Evolutionary conservation across 75 land plant species (phyloP), one percentile per base, ranked within the genome.

Genomic region (Ceratopteris richardii): DNA sequence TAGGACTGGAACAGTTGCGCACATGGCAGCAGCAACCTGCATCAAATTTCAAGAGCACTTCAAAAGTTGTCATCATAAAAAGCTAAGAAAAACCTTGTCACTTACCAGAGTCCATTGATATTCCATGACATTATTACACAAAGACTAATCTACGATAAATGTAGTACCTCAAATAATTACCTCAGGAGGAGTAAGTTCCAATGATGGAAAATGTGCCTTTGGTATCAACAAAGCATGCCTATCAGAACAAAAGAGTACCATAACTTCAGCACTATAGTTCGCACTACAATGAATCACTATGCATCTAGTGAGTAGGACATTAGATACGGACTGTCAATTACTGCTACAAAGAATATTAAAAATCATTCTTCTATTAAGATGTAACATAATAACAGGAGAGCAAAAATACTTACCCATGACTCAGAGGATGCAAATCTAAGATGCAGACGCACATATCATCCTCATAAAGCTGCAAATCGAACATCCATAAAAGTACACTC

Each of bases 21-120:
- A 92, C 97, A 92, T 92, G 48, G 97, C 86, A 51, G 89, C 97
- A 51, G 90, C 73, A 27, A 92, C 83, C 97, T 92, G 77, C 57
- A 73, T 33, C 39, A 50, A 19, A 25, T 2, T 20, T 2, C 41
- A 54, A 16, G 52, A 33, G 37, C 3, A n/a, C n/a, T n/a, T n/a
- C n/a, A n/a, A n/a, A n/a, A n/a, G n/a, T n/a, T n/a, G n/a, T n/a
- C n/a, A n/a, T n/a, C n/a, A n/a, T n/a, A n/a, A n/a, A n/a, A n/a
- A n/a, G n/a, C n/a, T n/a, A n/a, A n/a, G n/a, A n/a, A n/a, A n/a
- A n/a, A n/a, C n/a, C n/a, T n/a, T n/a, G n/a, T n/a, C n/a, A n/a
- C n/a, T n/a, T n/a, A n/a, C n/a, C n/a, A n/a, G n/a, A n/a, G n/a
- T n/a, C n/a, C n/a, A n/a, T n/a, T n/a, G n/a, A n/a, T n/a, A n/a